phyloP scores from a whole-genome alignment of 208 protist genomes.

The Trypanosoma scelopori region DNA sequence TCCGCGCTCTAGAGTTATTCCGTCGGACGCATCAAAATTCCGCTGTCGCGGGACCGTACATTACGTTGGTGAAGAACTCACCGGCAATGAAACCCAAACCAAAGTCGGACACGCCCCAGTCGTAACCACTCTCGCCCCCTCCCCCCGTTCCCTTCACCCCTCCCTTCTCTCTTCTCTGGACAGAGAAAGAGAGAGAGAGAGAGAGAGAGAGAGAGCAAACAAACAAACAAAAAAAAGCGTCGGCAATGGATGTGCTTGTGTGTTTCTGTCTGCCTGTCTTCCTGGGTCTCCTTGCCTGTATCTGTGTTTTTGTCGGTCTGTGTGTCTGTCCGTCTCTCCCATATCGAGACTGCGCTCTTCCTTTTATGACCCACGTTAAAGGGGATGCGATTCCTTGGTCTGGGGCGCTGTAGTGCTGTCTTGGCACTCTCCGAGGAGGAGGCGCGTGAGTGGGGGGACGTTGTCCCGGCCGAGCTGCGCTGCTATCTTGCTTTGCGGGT shows the following conservation, averaged over 20 bases:
- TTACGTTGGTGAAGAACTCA: background rate
- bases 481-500: slow-evolving; percentile 17
- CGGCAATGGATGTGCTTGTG: no score
- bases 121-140: background rate
- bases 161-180: no score
- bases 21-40: slow-evolving; percentile 22
- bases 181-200: no score
- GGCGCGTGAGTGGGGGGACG: background rate
- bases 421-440: slow-evolving; percentile 19
- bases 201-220: no score
- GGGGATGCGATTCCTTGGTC: slow-evolving; percentile 21
- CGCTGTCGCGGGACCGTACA: slow-evolving; percentile 9
- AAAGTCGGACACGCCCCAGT: background rate
- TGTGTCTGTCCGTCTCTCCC: background rate
- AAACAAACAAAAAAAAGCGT: no score
- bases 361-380: background rate
- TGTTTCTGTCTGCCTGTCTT: background rate
- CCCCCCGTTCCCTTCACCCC: background rate
- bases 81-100: background rate
- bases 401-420: slow-evolving; percentile 23
- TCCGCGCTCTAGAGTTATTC: slow-evolving; percentile 39
- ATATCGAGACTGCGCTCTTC: no score
- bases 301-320: slow-evolving; percentile 9
- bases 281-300: background rate
- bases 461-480: background rate